Evolutionary conservation across 2,329 filamentous ascomycete genomes (phyloP).

Genomic region (Hortaea werneckii): DNA sequence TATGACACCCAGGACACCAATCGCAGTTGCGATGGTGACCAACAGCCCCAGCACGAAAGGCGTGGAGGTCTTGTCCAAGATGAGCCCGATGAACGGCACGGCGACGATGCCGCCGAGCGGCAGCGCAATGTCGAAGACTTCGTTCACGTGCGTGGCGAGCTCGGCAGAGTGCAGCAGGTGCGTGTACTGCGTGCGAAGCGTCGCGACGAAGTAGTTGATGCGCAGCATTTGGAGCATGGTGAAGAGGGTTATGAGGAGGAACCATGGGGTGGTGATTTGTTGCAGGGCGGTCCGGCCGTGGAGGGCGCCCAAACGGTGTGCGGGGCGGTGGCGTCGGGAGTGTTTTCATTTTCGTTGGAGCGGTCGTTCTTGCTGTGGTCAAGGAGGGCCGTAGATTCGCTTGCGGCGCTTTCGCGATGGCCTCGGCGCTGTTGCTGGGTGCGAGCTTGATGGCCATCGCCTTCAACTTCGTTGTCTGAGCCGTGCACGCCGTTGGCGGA

Average conservation of each 20-base stretch:
- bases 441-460: conserved; percentile 47
- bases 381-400: conserved; percentile 63
- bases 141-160: conserved; percentile 60
- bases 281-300: conserved; percentile 59
- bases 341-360: conserved; percentile 38
- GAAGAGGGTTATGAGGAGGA: conserved; percentile 70
- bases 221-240: conserved; percentile 40
- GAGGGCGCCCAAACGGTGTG: conserved; percentile 77
- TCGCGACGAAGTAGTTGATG: conserved; percentile 90
- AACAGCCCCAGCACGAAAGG: conserved; percentile 58
- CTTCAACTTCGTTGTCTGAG: conserved; percentile 41
- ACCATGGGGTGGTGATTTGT: conserved; percentile 75
- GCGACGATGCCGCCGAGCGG: conserved; percentile 71
- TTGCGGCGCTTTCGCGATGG: conserved; percentile 51
- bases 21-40: conserved; percentile 60
- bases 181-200: conserved; percentile 69
- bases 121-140: conserved; percentile 73
- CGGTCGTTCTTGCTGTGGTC: conserved; percentile 39
- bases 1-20: conserved; percentile 69
- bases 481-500: conserved; percentile 35
- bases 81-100: conserved; percentile 74
- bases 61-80: conserved; percentile 69
- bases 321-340: conserved; percentile 54
- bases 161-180: conserved; percentile 57
- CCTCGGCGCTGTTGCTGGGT: conserved; percentile 38